Evolutionary conservation across 2,329 filamentous ascomycete genomes (phyloP).

Genomic region (Calonectria crousiana): DNA sequence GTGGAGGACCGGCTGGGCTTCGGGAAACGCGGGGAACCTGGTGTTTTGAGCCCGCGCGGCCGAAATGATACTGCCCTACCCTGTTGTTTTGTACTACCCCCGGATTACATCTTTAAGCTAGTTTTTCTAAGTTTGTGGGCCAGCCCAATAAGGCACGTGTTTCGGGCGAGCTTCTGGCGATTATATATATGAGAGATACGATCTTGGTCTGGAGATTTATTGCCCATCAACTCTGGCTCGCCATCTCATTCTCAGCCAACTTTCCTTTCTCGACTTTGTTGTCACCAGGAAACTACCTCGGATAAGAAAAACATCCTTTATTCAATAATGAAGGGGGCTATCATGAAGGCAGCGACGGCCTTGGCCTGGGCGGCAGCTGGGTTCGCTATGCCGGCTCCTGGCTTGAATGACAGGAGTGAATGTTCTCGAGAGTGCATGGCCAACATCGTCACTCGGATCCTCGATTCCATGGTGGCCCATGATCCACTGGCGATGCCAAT

Average conservation of each 20-base stretch:
- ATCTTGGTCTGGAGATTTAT: background rate
- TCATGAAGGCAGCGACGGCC: background rate
- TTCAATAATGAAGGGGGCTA: background rate
- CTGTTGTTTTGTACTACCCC: background rate
- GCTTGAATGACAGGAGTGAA: background rate
- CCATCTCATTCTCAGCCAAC: background rate
- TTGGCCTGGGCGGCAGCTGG: conserved; percentile 1
- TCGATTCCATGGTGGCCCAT: conserved; percentile 21
- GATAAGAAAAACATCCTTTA: background rate
- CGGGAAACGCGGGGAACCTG: background rate
- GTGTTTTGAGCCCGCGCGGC: background rate
- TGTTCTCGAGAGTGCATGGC: conserved; percentile 15
- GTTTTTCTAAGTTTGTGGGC: background rate
- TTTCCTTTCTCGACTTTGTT: background rate
- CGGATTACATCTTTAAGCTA: background rate
- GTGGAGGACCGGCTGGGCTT: background rate
- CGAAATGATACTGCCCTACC: background rate
- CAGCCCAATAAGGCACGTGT: background rate
- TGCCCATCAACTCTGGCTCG: background rate
- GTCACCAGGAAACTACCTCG: background rate
- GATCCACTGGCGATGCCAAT: conserved; percentile 13
- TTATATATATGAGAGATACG: background rate
- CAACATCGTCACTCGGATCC: conserved; percentile 11
- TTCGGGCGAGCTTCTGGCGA: background rate
- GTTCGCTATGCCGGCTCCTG: conserved; percentile 1